Base-by-base conservation (phyloP, 768 basidiomycete species). In the Termitomyces sp. region DNA sequence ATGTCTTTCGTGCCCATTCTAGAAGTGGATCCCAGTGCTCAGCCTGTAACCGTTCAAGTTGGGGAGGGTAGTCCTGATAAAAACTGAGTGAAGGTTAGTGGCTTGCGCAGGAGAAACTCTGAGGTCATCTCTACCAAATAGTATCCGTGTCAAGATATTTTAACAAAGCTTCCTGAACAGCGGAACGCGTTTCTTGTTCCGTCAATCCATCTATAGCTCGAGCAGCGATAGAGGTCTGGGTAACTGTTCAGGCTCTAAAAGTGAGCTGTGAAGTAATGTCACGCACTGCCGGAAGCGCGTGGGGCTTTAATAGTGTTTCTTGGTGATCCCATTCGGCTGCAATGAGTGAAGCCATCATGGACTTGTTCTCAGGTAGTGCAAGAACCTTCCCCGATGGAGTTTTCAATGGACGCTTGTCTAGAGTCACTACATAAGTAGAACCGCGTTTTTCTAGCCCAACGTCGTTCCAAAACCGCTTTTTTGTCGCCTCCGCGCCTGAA, bases 321-420 rank as follows among this genome's bases (percentile, higher is more conserved):
- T 98, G 96, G 69, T 89, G 91, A 68, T 99, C 95, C 97, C 97
- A 99, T 77, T 99, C 97, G 59, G 91, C 83, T 20, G 95, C 97
- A 67, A 98, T 87, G 59, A 97, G 81, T 1, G 92, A 80, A 1
- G 96, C 94, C 22, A 91, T 80, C 33, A 96, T 75, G 45, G 81
- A 71, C 70, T 92, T 92, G 63, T 83, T 78, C 52, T 76, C 73
- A 0, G 95, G 95, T 15, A 98, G 67, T 39, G 87, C 70, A 35
- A 99, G 75, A 3, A 79, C 81, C 49, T 88, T 85, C n/a, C 96
- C 96, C 0, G 79, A 82, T 0, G 96, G 94, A 13, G 96, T 98
- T 73, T 92, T 96, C 60, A 99, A 80, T 1, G 91, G 79, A 39
- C 93, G 86, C 66, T 83, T 84, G 77, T 97, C 96, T 55, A 98